Percentiles rank a stretch among this genome's conserved stretches.
These are phyloP conservation scores for Hippophae tibetana DNA, from an alignment of 306 rosid species.

Conservation along the genomic window DNA sequence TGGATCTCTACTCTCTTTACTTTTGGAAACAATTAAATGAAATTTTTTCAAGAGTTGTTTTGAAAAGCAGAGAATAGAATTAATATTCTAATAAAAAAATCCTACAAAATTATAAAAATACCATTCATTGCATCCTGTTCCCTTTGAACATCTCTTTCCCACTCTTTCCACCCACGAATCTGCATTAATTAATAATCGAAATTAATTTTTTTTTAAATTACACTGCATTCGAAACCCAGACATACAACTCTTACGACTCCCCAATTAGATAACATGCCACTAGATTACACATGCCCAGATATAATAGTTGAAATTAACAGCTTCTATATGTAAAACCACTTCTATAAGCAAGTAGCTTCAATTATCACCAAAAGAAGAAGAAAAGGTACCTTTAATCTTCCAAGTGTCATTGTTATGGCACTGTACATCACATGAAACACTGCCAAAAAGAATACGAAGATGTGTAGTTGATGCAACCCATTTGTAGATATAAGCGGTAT, in stretches of 20 bases:
- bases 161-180: slow-evolving; percentile 78
- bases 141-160: slow-evolving; percentile 43
- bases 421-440: slow-evolving; percentile 75
- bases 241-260: background rate
- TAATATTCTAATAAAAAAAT: background rate
- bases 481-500: slow-evolving; percentile 58
- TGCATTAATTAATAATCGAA: slow-evolving; percentile 6
- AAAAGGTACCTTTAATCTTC: slow-evolving; percentile 65
- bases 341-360: too few relatives aligned
- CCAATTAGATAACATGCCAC: background rate
- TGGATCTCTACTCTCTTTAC: too few relatives aligned
- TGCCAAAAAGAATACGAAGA: slow-evolving; percentile 90
- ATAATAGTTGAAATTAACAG: background rate
- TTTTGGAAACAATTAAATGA: too few relatives aligned
- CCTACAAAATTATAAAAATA: background rate
- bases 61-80: too few relatives aligned
- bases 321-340: too few relatives aligned
- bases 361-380: background rate
- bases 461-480: slow-evolving; percentile 84
- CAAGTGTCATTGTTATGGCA: slow-evolving; percentile 73
- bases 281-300: background rate
- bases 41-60: too few relatives aligned
- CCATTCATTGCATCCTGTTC: slow-evolving; percentile 68
- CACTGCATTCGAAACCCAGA: background rate
- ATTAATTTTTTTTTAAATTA: background rate